Evolutionary conservation across 2,329 filamentous ascomycete genomes (phyloP).

Genomic region (Diaporthe ampelina): DNA sequence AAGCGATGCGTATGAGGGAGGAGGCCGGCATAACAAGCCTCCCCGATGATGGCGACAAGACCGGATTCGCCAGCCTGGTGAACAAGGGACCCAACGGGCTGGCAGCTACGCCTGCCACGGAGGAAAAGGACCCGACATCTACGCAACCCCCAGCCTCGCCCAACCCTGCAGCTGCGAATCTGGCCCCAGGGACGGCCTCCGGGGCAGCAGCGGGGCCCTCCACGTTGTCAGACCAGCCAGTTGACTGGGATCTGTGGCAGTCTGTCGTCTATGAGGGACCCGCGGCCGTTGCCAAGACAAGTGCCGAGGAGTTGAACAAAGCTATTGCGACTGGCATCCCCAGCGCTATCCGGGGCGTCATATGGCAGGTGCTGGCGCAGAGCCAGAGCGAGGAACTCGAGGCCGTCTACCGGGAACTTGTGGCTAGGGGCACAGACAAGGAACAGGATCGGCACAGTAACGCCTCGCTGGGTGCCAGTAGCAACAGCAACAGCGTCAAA

Average conservation of each 20-base stretch:
- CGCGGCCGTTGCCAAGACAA: slow-evolving; percentile 87
- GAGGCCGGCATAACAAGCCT: slow-evolving; percentile 71
- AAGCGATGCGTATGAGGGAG: slow-evolving; percentile 80
- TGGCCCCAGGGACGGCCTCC: slow-evolving; percentile 88
- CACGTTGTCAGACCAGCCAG: slow-evolving; percentile 77
- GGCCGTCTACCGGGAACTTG: slow-evolving; percentile 85
- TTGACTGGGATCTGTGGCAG: slow-evolving; percentile 99
- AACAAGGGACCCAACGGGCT: slow-evolving; percentile 43
- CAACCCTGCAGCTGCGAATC: slow-evolving; percentile 75
- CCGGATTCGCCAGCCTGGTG: slow-evolving; percentile 45
- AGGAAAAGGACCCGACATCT: slow-evolving; percentile 48
- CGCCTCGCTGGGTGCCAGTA: slow-evolving; percentile 64
- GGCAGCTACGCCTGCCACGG: slow-evolving; percentile 33
- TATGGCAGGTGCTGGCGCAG: slow-evolving; percentile 97
- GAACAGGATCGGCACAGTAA: slow-evolving; percentile 75
- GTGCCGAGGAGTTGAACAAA: slow-evolving; percentile 88
- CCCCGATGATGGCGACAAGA: slow-evolving; percentile 65
- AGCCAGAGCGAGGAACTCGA: slow-evolving; percentile 96
- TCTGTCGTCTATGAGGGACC: slow-evolving; percentile 95
- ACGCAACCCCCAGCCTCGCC: slow-evolving; percentile 57
- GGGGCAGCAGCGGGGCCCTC: slow-evolving; percentile 84
- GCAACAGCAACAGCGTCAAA: slow-evolving; percentile 69
- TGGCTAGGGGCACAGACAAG: slow-evolving; percentile 84
- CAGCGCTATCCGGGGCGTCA: slow-evolving; percentile 94
- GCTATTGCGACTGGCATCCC: slow-evolving; percentile 96